Evolutionary conservation across 2,329 filamentous ascomycete species (phyloP), one percentile per base, ranked within the genome.

Genomic region (Grosmannia penicillata): DNA sequence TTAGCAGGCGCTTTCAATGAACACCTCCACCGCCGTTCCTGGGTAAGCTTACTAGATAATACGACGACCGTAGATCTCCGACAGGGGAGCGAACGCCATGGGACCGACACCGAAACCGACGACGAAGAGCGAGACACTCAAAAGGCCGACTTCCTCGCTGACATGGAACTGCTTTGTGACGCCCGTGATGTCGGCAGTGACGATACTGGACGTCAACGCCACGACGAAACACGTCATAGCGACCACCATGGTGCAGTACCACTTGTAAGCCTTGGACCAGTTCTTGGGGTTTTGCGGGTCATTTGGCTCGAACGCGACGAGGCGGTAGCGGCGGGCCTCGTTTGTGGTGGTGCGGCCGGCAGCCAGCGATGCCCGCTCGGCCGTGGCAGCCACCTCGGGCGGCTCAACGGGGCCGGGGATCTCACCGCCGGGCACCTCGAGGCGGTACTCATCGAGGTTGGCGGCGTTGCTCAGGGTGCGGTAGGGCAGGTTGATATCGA

Each of bases 221-320:
- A 83, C 79, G 29, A 82, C 76, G 52, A 85, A 84, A 51, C 79
- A 84, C 2, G 78, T 82, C 18, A 72, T 45, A 1, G 85, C 81
- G 0, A 93, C 83, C 14, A 84, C 75, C 78, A 93, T 85, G 19
- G 85, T 94, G 52, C 74, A 78, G 51, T 78, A 83, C 82, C 83
- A 89, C 58, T 87, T 91, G 56, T 64, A 79, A 1, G 59, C 62
- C 56, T 84, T 85, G 40, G 70, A 74, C 82, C 82, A 91, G 56
- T 89, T 91, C 66, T 89, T 89, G 1, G 84, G 83, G 51, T 89
- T 89, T 46, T 78, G 80, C 0, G 73, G 70, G 53, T 91, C 83
- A 42, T 75, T 62, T 3, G 77, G 67, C 4, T 66, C 70, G 52
- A 91, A 93, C 0, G 62, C 63, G 34, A 78, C 70, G 4, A 81